Evolutionary conservation across 1,284 basidiomycete species (phyloP).

Genomic region (Puccinia coronata): DNA sequence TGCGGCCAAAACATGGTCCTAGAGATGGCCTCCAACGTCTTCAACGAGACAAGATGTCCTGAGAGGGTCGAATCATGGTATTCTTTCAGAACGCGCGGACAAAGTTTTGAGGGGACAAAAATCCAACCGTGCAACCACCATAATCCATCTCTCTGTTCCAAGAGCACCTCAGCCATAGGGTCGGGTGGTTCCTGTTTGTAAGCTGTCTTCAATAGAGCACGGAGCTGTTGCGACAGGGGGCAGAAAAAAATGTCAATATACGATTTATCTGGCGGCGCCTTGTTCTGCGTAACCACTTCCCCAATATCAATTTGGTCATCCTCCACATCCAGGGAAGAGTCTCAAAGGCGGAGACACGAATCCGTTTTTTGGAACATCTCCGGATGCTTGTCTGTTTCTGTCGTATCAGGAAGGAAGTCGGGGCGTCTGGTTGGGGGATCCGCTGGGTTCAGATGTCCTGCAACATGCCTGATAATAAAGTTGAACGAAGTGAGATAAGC

Average conservation of each 20-base stretch:
- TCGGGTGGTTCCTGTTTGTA: no score
- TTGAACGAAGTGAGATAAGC: not conserved
- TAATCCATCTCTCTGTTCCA: not conserved
- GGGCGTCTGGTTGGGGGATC: not conserved
- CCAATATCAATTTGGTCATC: not conserved
- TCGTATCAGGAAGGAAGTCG: not conserved
- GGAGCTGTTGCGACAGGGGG: no score
- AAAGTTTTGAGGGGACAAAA: not conserved
- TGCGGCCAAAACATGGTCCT: not conserved
- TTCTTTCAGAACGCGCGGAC: not conserved
- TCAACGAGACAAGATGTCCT: not conserved
- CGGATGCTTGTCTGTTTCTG: not conserved
- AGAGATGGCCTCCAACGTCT: not conserved
- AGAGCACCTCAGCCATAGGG: no score
- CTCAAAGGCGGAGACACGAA: not conserved
- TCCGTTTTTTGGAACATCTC: not conserved
- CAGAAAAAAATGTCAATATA: no score
- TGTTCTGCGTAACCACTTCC: no score
- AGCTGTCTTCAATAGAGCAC: no score
- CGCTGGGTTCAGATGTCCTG: not conserved
- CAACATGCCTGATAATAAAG: conserved; percentile 16
- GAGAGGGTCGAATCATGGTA: not conserved
- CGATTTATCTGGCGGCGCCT: no score
- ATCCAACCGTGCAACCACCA: not conserved
- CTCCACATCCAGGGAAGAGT: not conserved